A percentile compares a stretch with the other conserved stretches of the same genome.
Evolutionary conservation across 768 basidiomycete species (phyloP).

Genomic region (Podaxis sp.): DNA sequence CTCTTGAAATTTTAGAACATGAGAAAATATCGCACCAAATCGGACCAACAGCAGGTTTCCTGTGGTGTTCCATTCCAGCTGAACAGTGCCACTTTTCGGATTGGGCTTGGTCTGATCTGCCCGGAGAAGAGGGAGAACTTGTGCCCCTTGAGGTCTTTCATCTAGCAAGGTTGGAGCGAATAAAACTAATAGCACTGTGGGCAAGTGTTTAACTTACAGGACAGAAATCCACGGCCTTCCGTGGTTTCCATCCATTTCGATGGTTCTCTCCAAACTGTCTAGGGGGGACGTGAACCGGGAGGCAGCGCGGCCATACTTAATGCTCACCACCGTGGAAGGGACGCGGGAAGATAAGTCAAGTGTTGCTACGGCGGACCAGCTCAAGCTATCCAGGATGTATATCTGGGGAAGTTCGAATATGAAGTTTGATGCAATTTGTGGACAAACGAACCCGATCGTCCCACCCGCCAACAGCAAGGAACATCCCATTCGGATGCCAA

Average conservation of each 20-base stretch:
- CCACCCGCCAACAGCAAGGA: constrained; percentile 82
- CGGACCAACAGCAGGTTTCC: constrained; percentile 73
- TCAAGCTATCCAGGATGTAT: constrained; percentile 70
- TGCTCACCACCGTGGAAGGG: constrained; percentile 53
- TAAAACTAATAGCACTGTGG: background rate
- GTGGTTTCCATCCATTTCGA: constrained; percentile 81
- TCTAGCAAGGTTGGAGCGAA: constrained; percentile 36
- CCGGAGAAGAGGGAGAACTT: constrained; percentile 47
- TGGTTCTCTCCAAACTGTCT: constrained; percentile 89
- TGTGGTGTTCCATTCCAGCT: constrained; percentile 80
- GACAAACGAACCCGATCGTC: constrained; percentile 70
- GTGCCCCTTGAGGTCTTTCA: constrained; percentile 58
- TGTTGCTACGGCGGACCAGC: constrained; percentile 66
- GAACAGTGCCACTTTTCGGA: constrained; percentile 65
- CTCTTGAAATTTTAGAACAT: background rate
- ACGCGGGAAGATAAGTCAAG: constrained; percentile 63
- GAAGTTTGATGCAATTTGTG: background rate
- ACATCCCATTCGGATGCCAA: constrained; percentile 88
- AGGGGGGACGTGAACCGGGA: background rate
- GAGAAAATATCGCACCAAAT: constrained; percentile 48
- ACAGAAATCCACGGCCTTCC: constrained; percentile 81
- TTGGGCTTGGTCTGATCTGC: constrained; percentile 60
- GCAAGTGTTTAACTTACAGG: constrained; percentile 53
- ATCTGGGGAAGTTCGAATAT: constrained; percentile 42
- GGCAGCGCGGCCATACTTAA: background rate